A percentile compares a stretch with the other conserved stretches of the same genome.
phyloP scores from a whole-genome alignment of 2,329 filamentous ascomycete species.

The Cercospora sp. region DNA sequence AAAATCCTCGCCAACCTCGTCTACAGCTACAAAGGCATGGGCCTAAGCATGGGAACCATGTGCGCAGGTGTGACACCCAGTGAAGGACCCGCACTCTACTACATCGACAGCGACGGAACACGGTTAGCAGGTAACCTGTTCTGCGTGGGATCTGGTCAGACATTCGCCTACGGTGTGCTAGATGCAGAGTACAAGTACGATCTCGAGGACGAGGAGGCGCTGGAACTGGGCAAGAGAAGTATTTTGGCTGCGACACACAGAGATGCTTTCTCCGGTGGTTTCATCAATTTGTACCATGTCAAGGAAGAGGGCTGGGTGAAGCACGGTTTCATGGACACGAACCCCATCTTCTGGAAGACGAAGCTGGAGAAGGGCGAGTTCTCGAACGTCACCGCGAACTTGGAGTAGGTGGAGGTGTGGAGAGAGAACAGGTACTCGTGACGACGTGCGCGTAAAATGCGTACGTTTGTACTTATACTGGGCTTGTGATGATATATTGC shows the following conservation, averaged over 20 bases:
- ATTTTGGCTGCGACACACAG: conserved; percentile 95
- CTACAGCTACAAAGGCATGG: conserved; percentile 99
- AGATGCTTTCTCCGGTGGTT: conserved; percentile 98
- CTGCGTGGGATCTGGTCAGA: conserved; percentile 97
- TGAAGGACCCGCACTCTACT: conserved; percentile 97
- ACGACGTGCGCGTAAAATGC: not conserved
- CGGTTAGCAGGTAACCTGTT: conserved; percentile 91
- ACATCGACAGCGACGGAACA: conserved; percentile 97
- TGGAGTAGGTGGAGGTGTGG: conserved; percentile 44
- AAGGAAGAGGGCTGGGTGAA: conserved; percentile 99
- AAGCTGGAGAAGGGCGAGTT: conserved; percentile 99
- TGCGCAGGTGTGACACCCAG: conserved; percentile 93
- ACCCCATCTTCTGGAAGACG: conserved; percentile 99
- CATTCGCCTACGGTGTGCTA: conserved; percentile 96
- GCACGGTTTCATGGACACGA: conserved; percentile 96
- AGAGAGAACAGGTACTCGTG: conserved; percentile 6
- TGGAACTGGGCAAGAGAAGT: conserved; percentile 86
- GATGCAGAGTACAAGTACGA: conserved; percentile 95
- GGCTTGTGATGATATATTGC: conserved; percentile 24
- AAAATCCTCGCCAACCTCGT: conserved; percentile 99
- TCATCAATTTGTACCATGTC: conserved; percentile 98
- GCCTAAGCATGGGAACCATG: conserved; percentile 99
- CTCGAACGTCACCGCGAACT: conserved; percentile 81
- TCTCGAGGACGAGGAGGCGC: conserved; percentile 78
- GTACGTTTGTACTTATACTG: conserved; percentile 25